phyloP scores from a whole-genome alignment of 306 rosid genomes.

The Ormosia emarginata region DNA sequence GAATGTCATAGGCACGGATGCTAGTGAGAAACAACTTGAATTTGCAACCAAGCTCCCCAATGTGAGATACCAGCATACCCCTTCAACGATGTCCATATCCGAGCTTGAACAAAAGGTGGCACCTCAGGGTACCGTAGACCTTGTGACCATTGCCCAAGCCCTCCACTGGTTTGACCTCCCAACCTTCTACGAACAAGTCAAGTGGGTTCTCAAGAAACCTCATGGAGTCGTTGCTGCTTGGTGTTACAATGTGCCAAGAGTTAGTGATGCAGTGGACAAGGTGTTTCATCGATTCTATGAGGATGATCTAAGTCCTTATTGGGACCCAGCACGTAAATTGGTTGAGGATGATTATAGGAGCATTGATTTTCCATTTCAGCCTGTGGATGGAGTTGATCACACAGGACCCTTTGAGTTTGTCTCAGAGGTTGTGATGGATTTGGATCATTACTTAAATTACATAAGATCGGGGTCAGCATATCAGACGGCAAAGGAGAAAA shows the following conservation, averaged over 20 bases:
- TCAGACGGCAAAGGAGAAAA: slow-evolving; percentile 64
- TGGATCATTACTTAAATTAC: slow-evolving; percentile 47
- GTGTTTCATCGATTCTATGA: slow-evolving; percentile 33
- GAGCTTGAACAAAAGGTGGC: slow-evolving; percentile 53
- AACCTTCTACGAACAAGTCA: slow-evolving; percentile 56
- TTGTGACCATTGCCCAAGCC: slow-evolving; percentile 71
- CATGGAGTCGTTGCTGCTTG: slow-evolving; percentile 71
- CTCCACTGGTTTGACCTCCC: slow-evolving; percentile 75
- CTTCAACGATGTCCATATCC: slow-evolving; percentile 42
- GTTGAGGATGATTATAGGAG: slow-evolving; percentile 48
- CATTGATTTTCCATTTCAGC: slow-evolving; percentile 75
- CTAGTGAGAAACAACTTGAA: slow-evolving; percentile 56
- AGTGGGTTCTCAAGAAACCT: slow-evolving; percentile 63
- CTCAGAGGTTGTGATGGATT: slow-evolving; percentile 43
- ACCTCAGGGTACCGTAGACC: slow-evolving; percentile 47
- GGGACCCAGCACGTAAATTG: slow-evolving; percentile 49
- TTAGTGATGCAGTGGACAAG: slow-evolving; percentile 33
- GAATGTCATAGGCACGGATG: slow-evolving; percentile 69
- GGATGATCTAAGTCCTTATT: slow-evolving; percentile 29
- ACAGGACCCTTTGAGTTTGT: slow-evolving; percentile 74
- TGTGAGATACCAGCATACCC: slow-evolving; percentile 50
- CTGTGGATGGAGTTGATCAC: slow-evolving; percentile 46
- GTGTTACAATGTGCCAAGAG: slow-evolving; percentile 62
- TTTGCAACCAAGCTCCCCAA: slow-evolving; percentile 56
- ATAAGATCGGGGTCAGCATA: slow-evolving; percentile 75